Evolutionary conservation across 1,284 basidiomycete genomes (phyloP), one percentile per base, ranked within the genome.

Genomic region (Earliella scabrosa): DNA sequence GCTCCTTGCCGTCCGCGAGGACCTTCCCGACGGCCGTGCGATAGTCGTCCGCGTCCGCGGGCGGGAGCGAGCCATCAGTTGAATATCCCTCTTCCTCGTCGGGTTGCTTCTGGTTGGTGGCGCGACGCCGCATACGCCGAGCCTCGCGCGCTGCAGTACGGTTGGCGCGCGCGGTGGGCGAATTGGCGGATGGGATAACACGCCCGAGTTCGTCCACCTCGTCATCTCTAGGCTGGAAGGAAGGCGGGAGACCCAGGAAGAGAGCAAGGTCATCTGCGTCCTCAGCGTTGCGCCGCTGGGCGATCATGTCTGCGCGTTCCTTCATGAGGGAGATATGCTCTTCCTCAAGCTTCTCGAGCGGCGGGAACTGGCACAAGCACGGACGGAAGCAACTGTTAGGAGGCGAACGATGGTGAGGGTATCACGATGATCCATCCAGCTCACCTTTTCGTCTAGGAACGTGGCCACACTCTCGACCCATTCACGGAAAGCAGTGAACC

Each of bases 391-490:
- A n/a, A n/a, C n/a, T n/a, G n/a, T n/a, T n/a, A n/a, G n/a, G n/a
- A n/a, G n/a, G n/a, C n/a, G n/a, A n/a, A n/a, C n/a, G n/a, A n/a
- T n/a, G n/a, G n/a, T n/a, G n/a, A n/a, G n/a, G n/a, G n/a, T n/a
- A n/a, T n/a, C n/a, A n/a, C n/a, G n/a, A n/a, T n/a, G n/a, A n/a
- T n/a, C n/a, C n/a, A n/a, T n/a, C 47, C 23, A 31, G 31, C 39
- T 14, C 40, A 93, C 93, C 86, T 98, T 98, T 71, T 95, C 93
- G 66, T 97, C 95, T 34, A 98, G 76, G 70, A 98, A 97, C 4
- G 81, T 82, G 1, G 93, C 95, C 4, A 97, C 83, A 63, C 85
- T 86, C 70, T 98, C 95, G 0, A 96, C 79, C 88, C 93, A 96
- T 38, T 90, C 88, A 56, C 82, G 81, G 75, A 98, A 94, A 50